phyloP scores from a whole-genome alignment of 192 early-diverging fungal genomes.

The Podila horticola region DNA sequence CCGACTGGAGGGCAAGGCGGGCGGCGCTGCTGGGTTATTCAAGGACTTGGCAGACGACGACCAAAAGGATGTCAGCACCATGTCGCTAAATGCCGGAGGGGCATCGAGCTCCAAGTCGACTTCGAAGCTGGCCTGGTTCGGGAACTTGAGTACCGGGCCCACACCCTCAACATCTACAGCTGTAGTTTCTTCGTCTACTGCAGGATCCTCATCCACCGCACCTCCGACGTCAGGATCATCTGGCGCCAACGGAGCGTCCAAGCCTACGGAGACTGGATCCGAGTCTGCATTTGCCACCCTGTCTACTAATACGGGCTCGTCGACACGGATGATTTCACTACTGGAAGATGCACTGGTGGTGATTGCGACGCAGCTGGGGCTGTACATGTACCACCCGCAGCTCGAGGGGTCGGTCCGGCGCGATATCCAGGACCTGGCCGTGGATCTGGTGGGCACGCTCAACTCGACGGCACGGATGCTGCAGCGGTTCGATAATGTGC shows the following conservation, averaged over 20 bases:
- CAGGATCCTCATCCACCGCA: background rate
- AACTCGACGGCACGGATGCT: conserved; percentile 35
- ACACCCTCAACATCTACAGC: conserved; percentile 7
- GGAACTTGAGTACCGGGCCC: conserved; percentile 3
- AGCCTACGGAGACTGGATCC: background rate
- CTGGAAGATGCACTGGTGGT: conserved; percentile 47
- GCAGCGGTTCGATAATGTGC: conserved; percentile 49
- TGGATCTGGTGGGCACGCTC: conserved; percentile 42
- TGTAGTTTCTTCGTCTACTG: background rate
- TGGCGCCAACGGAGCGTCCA: background rate
- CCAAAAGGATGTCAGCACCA: conserved; percentile 11
- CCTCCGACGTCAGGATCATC: background rate
- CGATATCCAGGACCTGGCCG: conserved; percentile 37
- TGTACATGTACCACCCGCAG: conserved; percentile 45
- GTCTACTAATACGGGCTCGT: conserved; percentile 40
- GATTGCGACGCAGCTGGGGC: conserved; percentile 40
- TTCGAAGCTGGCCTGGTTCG: conserved; percentile 34
- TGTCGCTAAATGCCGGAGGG: conserved; percentile 1
- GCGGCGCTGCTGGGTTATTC: conserved; percentile 37
- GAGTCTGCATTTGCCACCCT: conserved; percentile 47
- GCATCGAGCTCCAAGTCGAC: conserved; percentile 21
- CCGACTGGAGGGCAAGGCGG: conserved; percentile 46
- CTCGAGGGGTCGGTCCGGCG: conserved; percentile 25
- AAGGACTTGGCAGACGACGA: conserved; percentile 39
- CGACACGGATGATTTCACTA: conserved; percentile 38